phyloP scores from a whole-genome alignment of 2,329 filamentous ascomycete genomes.

The Ascochyta fabae region DNA sequence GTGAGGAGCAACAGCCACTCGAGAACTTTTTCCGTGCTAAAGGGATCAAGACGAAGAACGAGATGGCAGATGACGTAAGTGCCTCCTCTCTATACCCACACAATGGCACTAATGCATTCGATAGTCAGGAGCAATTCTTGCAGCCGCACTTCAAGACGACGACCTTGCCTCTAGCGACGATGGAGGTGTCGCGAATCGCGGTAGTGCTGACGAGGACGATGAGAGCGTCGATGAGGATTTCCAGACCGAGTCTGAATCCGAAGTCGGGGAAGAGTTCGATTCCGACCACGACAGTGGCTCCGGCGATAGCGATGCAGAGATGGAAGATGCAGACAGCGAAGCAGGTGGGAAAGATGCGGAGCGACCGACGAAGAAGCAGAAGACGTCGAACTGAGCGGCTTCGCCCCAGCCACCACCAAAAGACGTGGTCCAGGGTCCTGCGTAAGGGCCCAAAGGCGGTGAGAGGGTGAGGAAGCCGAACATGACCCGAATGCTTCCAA shows the following conservation, averaged over 20 bases:
- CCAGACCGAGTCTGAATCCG: constrained; percentile 86
- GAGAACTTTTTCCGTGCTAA: constrained; percentile 98
- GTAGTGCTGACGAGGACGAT: constrained; percentile 93
- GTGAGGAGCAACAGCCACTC: constrained; percentile 93
- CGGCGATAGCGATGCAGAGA: constrained; percentile 69
- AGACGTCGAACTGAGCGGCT: constrained; percentile 51
- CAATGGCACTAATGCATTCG: constrained; percentile 32
- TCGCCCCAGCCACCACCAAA: constrained; percentile 4
- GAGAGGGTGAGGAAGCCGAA: constrained; percentile 19
- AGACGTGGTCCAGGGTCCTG: constrained; percentile 6
- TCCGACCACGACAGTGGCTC: constrained; percentile 87
- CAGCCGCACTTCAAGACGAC: constrained; percentile 82
- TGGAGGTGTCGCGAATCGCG: constrained; percentile 77
- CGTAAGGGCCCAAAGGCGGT: constrained; percentile 11
- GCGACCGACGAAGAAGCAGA: constrained; percentile 70
- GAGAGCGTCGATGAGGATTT: constrained; percentile 98
- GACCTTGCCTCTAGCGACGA: constrained; percentile 81
- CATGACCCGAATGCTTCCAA: constrained; percentile 28
- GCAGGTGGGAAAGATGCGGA: constrained; percentile 60
- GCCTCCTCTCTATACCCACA: neutral
- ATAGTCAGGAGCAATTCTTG: constrained; percentile 67
- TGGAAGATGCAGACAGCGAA: constrained; percentile 65
- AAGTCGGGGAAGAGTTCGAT: constrained; percentile 96
- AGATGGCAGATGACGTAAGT: constrained; percentile 93
- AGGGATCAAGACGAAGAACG: constrained; percentile 94